Conservation (phyloP, 208 protist genomes). For the Leishmania arabica region DNA sequence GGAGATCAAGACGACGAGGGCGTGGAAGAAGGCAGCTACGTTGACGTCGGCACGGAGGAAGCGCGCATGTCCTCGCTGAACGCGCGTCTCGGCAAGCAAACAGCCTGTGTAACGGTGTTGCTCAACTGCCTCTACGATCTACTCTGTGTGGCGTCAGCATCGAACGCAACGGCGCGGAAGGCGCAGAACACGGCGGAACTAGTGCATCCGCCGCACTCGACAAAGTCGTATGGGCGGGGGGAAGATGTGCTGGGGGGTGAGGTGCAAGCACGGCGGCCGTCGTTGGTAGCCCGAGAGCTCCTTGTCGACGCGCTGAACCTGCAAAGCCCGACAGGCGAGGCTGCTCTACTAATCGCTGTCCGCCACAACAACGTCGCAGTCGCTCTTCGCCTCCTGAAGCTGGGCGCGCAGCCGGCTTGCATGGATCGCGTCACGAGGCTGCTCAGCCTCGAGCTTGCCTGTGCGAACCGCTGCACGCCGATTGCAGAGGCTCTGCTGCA, state of each 20-base stretch:
- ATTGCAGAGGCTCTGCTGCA: conserved; percentile 60
- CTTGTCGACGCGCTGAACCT: conserved; percentile 63
- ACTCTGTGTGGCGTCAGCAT: conserved; percentile 11
- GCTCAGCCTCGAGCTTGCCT: conserved; percentile 76
- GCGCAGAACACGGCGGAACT: neutral
- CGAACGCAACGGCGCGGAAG: neutral
- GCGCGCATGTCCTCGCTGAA: neutral
- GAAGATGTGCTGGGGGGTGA: too few relatives aligned
- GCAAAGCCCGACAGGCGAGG: conserved; percentile 65
- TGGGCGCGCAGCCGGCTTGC: conserved; percentile 62
- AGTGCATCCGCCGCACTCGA: neutral
- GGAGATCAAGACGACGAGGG: conserved; percentile 25
- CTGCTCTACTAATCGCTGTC: conserved; percentile 61
- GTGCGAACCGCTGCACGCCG: conserved; percentile 57
- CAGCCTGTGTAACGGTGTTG: conserved; percentile 34
- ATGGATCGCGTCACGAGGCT: conserved; percentile 70
- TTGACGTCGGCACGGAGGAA: neutral
- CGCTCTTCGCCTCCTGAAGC: conserved; percentile 56
- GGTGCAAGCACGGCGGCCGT: neutral
- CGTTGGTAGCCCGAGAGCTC: conserved; percentile 6
- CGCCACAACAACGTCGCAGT: conserved; percentile 58
- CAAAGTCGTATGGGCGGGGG: neutral
- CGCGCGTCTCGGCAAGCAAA: conserved; percentile 22
- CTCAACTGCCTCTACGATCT: conserved; percentile 53
- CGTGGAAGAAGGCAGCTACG: neutral